A percentile compares a stretch with the other conserved stretches of the same genome.
phyloP scores from a whole-genome alignment of 2,329 filamentous ascomycete genomes.

The Colletotrichum euphorbiae region DNA sequence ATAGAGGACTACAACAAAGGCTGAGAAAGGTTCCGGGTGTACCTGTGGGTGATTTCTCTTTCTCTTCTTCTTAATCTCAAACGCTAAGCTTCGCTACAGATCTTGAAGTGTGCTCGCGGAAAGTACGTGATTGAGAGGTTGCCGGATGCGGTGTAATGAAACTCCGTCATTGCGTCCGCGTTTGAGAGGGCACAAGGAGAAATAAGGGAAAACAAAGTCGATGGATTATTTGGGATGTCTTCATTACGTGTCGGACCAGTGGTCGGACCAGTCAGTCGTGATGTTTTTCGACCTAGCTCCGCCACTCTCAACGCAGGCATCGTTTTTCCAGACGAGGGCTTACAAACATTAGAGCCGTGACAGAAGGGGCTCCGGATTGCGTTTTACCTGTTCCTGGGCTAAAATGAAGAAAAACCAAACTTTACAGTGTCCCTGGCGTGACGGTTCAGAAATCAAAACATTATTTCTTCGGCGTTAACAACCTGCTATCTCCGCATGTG shows the following conservation, averaged over 20 bases:
- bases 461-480: constrained; percentile 14
- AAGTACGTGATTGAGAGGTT: constrained; percentile 96
- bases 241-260: not conserved
- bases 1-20: constrained; percentile 83
- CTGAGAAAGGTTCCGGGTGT: constrained; percentile 71
- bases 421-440: not conserved
- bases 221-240: not conserved
- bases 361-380: not conserved
- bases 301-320: too few relatives aligned
- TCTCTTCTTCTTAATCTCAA: too few relatives aligned
- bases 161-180: too few relatives aligned
- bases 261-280: constrained; percentile 18
- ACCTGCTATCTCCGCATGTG: constrained; percentile 22
- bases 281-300: constrained; percentile 32
- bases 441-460: not conserved
- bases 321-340: not conserved
- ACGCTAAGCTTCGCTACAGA: constrained; percentile 64
- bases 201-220: not conserved
- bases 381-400: not conserved
- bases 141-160: constrained; percentile 75
- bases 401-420: not conserved
- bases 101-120: constrained; percentile 84
- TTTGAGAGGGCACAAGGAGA: not conserved
- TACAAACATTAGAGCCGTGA: not conserved
- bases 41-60: too few relatives aligned